Base-by-base conservation (phyloP, 306 rosid genomes). In the Rosa chinensis region DNA sequence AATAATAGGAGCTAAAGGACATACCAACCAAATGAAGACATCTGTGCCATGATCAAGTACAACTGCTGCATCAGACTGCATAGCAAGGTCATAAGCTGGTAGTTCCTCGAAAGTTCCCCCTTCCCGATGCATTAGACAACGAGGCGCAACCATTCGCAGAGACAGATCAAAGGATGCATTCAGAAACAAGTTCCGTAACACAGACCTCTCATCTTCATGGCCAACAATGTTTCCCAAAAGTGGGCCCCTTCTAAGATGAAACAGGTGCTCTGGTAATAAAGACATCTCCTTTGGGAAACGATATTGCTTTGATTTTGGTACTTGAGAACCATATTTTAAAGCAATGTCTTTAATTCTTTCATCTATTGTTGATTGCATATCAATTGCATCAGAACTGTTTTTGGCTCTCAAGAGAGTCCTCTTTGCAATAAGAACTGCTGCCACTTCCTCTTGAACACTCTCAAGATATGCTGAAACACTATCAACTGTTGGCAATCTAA, bases 191-290 rank as follows among this genome's bases (percentile, higher is more conserved):
- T 88, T 88, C 73, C 98, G 85, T 76, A 94, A 79, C 75, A 94
- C 94, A 32, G 97, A 89, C 83, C 98, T 94, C 86, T 94, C 98
- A 82, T 94, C 98, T 88, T 94, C 98, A 81, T 94, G 98, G 76
- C 97, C 97, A 80, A 94, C 87, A 86, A 94, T 90, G 84, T 89
- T 85, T 88, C 98, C 98, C 86, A 94, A 77, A 45, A 94, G 90
- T 45, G 97, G 96, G 32, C 96, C 98, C 78, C 97, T 88, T 85
- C 94, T 86, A 67, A 94, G 93, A 85, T 94, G 98, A 86, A 92
- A 92, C 78, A 94, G 87, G 75, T 86, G 88, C 93, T 94, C 98
- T 3, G 98, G 98, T 72, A 94, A 83, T 70, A 87, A 80, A 78
- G 96, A 85, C 35, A 92, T 85, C 87, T 92, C 96, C 85, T 90